These are phyloP conservation scores for Scheffersomyces ergatensis DNA, from an alignment of 805 yeast species.

Conservation along the genomic window DNA sequence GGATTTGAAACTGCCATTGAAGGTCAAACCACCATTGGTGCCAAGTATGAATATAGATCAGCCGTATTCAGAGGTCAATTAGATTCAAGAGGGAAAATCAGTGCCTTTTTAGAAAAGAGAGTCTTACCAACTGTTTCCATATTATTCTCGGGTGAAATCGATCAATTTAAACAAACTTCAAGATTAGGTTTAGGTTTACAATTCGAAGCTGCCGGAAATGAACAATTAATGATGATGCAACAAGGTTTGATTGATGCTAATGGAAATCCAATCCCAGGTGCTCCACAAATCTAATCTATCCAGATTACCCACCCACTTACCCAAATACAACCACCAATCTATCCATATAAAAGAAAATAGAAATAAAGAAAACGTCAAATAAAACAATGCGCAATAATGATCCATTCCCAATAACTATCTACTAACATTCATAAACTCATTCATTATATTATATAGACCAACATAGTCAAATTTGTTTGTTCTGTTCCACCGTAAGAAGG, in stretches of 20 bases:
- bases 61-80: constrained; percentile 93
- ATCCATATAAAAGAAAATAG: neutral
- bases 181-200: constrained; percentile 92
- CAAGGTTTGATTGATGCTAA: constrained; percentile 80
- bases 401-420: no score
- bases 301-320: no score
- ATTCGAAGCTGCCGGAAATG: constrained; percentile 93
- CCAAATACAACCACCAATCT: constrained; percentile 1
- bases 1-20: constrained; percentile 84
- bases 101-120: constrained; percentile 89
- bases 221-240: constrained; percentile 88
- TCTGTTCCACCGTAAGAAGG: no score
- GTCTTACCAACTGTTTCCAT: constrained; percentile 88
- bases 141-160: constrained; percentile 88
- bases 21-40: constrained; percentile 91
- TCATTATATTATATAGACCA: no score
- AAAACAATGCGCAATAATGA: no score
- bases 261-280: constrained; percentile 84
- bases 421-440: no score
- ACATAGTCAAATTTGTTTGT: no score
- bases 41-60: constrained; percentile 97
- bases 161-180: constrained; percentile 69
- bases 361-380: neutral
- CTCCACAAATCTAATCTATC: constrained; percentile 52
- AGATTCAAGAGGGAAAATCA: constrained; percentile 87